phyloP scores from a whole-genome alignment of 768 basidiomycete genomes.

The Podaxis sp. region DNA sequence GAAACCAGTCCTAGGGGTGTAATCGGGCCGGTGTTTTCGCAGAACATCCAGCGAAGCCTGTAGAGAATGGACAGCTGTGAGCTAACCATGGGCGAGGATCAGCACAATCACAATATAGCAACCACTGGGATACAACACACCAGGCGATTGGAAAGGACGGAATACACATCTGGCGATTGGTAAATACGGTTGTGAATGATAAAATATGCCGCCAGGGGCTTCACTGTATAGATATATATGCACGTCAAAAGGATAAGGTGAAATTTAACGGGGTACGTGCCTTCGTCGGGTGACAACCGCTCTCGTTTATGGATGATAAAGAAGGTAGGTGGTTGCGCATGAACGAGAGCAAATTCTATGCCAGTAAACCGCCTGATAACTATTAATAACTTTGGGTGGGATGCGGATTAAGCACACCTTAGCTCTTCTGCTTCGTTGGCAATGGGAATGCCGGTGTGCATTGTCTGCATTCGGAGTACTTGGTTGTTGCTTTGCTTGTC shows the following conservation, averaged over 20 bases:
- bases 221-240: constrained; percentile 40
- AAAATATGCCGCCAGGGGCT: constrained; percentile 79
- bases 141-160: constrained; percentile 78
- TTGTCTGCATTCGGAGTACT: constrained; percentile 89
- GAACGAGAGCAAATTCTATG: constrained; percentile 81
- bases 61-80: constrained; percentile 65
- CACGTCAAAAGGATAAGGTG: constrained; percentile 6
- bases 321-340: constrained; percentile 72
- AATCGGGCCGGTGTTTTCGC: constrained; percentile 71
- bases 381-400: constrained; percentile 7
- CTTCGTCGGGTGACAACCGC: constrained; percentile 77
- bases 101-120: constrained; percentile 1
- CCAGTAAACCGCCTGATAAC: constrained; percentile 74
- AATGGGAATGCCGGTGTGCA: constrained; percentile 74
- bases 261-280: constrained; percentile 33
- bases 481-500: constrained; percentile 94
- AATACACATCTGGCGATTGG: constrained; percentile 82
- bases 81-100: constrained; percentile 30
- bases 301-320: constrained; percentile 91
- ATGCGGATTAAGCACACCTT: constrained; percentile 44
- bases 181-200: constrained; percentile 88
- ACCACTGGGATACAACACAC: constrained; percentile 34
- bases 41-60: constrained; percentile 75
- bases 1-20: constrained; percentile 80
- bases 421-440: constrained; percentile 83